Percentiles rank a stretch among this genome's conserved stretches.
These are phyloP conservation scores for Metschnikowia rubicola DNA, from an alignment of 805 yeast genomes.

Conservation along the genomic window DNA sequence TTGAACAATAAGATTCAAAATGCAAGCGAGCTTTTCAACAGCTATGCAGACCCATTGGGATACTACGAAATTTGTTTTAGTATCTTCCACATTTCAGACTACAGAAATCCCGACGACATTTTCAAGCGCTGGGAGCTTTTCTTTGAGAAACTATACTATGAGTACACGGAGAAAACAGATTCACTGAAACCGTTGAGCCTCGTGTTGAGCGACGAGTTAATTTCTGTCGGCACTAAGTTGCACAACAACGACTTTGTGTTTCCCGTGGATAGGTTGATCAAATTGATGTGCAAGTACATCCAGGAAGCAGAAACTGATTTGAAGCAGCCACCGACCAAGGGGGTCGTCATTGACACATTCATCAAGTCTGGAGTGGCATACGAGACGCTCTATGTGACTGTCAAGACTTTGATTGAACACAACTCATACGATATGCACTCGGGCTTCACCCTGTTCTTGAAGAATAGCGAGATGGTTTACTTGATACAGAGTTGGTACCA, in stretches of 20 bases:
- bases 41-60: conserved; percentile 81
- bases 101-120: conserved; percentile 80
- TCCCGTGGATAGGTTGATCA: conserved; percentile 70
- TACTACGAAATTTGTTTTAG: conserved; percentile 78
- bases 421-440: conserved; percentile 50
- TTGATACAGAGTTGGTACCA: conserved; percentile 66
- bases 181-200: conserved; percentile 35
- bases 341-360: conserved; percentile 60
- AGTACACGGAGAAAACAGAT: conserved; percentile 21
- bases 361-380: conserved; percentile 59
- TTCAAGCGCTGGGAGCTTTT: conserved; percentile 74
- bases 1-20: conserved; percentile 65
- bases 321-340: conserved; percentile 37
- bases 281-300: conserved; percentile 58
- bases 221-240: conserved; percentile 59
- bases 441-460: conserved; percentile 40
- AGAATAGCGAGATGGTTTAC: conserved; percentile 54
- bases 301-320: conserved; percentile 32
- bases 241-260: conserved; percentile 72
- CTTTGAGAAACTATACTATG: conserved; percentile 48
- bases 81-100: conserved; percentile 80
- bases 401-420: conserved; percentile 62
- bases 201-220: conserved; percentile 36
- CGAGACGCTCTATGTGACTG: conserved; percentile 61
- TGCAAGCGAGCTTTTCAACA: conserved; percentile 78